phyloP scores from a whole-genome alignment of 306 rosid genomes.

The Ochetophila trinervis region DNA sequence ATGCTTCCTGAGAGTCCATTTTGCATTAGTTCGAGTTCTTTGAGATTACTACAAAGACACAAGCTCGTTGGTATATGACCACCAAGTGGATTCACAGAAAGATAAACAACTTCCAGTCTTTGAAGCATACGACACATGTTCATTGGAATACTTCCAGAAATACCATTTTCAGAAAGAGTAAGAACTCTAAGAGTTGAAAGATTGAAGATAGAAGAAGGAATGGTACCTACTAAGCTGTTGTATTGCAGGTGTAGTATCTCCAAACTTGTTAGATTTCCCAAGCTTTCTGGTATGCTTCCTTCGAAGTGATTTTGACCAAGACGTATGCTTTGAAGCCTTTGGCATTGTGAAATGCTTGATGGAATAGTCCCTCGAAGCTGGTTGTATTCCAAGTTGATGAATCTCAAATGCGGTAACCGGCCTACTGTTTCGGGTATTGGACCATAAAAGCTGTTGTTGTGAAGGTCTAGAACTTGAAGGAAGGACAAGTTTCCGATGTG shows the following conservation, averaged over 20 bases:
- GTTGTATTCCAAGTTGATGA: background rate
- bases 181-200: background rate
- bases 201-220: background rate
- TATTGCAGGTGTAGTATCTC: background rate
- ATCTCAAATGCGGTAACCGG: background rate
- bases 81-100: background rate
- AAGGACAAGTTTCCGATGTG: conserved; percentile 15
- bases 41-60: background rate
- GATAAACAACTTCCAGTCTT: background rate
- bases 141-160: conserved; percentile 5
- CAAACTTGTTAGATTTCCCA: background rate
- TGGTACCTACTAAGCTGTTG: background rate
- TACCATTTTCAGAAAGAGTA: background rate
- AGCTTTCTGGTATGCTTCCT: background rate
- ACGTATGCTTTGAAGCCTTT: background rate
- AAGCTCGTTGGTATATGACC: conserved; percentile 13
- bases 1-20: background rate
- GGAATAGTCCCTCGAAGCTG: conserved; percentile 14
- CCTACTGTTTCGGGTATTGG: background rate
- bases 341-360: background rate
- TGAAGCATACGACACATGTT: background rate
- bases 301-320: background rate
- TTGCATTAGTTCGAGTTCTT: rapidly evolving
- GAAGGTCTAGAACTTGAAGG: background rate
- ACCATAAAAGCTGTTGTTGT: background rate